Conservation (phyloP, 768 basidiomycete species). For the Tephrocybe rancida region DNA sequence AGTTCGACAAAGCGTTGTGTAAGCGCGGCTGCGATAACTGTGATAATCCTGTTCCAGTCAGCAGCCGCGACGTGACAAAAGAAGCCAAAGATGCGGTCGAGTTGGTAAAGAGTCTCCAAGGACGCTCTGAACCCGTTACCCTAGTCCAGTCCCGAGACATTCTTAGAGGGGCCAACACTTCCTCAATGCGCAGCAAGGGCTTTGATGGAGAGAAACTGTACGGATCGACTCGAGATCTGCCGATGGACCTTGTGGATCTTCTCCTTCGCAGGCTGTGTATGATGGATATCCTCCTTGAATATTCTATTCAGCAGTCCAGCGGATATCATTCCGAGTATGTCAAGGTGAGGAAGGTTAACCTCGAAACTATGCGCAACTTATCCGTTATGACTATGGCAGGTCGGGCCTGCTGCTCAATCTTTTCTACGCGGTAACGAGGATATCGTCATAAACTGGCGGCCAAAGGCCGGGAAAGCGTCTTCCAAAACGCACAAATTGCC, state of each 20-base stretch:
- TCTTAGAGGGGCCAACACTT: slow-evolving; percentile 63
- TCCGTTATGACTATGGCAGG: slow-evolving; percentile 21
- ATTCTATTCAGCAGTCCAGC: slow-evolving; percentile 43
- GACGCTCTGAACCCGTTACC: slow-evolving; percentile 56
- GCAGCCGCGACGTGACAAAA: slow-evolving; percentile 61
- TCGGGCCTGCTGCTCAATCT: slow-evolving; percentile 32
- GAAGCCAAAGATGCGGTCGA: slow-evolving; percentile 57
- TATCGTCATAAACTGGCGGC: slow-evolving; percentile 34
- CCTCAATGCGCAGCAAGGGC: slow-evolving; percentile 46
- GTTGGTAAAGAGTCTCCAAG: slow-evolving; percentile 52
- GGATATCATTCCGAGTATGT: slow-evolving; percentile 58
- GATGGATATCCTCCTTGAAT: slow-evolving; percentile 48
- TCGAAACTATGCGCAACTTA: background rate
- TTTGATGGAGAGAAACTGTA: slow-evolving; percentile 49
- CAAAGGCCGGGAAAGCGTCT: slow-evolving; percentile 27
- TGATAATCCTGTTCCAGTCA: slow-evolving; percentile 43
- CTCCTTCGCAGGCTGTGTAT: slow-evolving; percentile 60
- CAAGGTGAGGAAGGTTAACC: slow-evolving; percentile 36
- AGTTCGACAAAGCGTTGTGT: slow-evolving; percentile 71
- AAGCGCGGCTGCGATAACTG: slow-evolving; percentile 85
- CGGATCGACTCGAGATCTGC: slow-evolving; percentile 55
- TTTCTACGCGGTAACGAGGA: slow-evolving; percentile 25
- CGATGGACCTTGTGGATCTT: slow-evolving; percentile 60
- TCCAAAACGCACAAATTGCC: slow-evolving; percentile 21
- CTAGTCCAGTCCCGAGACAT: slow-evolving; percentile 59